A percentile compares a stretch with the other conserved stretches of the same genome.
Conservation (phyloP, 108 stramenopile species). For the Cylindrotheca fusiformis region DNA sequence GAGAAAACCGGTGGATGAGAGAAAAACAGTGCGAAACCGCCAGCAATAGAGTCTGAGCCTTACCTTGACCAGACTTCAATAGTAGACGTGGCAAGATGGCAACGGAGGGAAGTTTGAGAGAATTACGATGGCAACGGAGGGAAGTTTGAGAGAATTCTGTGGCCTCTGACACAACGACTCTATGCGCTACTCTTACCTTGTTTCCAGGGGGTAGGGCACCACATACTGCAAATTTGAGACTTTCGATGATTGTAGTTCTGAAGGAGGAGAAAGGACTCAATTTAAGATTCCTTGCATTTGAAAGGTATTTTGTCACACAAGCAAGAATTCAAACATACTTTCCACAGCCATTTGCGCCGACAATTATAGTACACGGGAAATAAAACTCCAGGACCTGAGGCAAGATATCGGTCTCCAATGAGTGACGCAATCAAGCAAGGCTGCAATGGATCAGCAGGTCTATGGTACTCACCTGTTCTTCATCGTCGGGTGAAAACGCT, state of each 20-base stretch:
- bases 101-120: no score
- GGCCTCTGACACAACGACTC: no score
- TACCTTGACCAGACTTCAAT: slow-evolving; percentile 73
- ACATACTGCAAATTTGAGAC: slow-evolving; percentile 96
- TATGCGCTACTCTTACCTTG: no score
- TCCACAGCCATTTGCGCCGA: slow-evolving; percentile 88
- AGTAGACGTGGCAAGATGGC: no score
- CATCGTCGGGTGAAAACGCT: slow-evolving; percentile 93
- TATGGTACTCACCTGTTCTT: slow-evolving; percentile 67
- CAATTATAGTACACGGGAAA: slow-evolving; percentile 98
- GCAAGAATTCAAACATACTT: slow-evolving; percentile 26
- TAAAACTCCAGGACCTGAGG: slow-evolving; percentile 87
- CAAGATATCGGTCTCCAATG: background rate
- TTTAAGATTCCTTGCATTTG: no score
- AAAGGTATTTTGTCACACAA: background rate
- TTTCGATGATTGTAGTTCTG: slow-evolving; percentile 99
- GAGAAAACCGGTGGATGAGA: background rate
- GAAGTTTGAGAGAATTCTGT: no score
- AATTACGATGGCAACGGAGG: no score
- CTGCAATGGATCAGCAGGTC: background rate
- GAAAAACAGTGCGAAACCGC: no score
- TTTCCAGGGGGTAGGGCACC: slow-evolving; percentile 93
- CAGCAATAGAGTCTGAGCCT: background rate
- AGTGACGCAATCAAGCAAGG: background rate
- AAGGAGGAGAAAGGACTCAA: no score